Evolutionary conservation across 2,329 filamentous ascomycete genomes (phyloP), one percentile per base, ranked within the genome.

Genomic region (Ploettnerulaceae sp.): DNA sequence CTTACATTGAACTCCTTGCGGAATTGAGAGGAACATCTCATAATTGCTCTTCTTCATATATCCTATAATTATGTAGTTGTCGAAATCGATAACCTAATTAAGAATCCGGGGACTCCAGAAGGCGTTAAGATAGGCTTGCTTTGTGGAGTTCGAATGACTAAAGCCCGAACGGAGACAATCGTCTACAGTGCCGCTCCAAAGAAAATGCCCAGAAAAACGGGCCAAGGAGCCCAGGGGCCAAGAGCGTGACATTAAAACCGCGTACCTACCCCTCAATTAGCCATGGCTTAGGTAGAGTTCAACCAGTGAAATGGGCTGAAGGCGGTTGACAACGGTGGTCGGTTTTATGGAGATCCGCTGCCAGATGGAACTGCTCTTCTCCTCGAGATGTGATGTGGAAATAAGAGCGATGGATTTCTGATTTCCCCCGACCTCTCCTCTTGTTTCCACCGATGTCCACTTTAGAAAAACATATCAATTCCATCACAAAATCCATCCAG

Each of bases 231-330:
- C 12, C 24, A 22, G 34, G 20, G 12, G 34, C 34, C 34, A 15
- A 25, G 34, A 25, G 25, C 34, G 21, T 37, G 34, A 37, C 34
- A 37, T 22, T 22, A n/a, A 37, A 37, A 37, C 34, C 34, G 20
- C 34, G 21, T 37, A 37, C n/a, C n/a, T n/a, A 31, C 34, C 34
- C 34, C 34, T 37, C 34, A 25, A 37, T 37, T 25, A 22, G 34
- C 34, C 8, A 36, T 7, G 18, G 33, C 9, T 7, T 8, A 2
- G 3, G n/a, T n/a, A 25, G n/a, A 8, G 25, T 24, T 37, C 9
- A 22, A 21, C 34, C 34, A 37, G 34, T 37, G 34, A 25, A 22
- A 37, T 37, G n/a, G n/a, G 21, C 34, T 37, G 21, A 20, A 37
- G 34, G 15, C 15, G 34, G 34, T 22, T 25, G 34, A 37, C 34